These are phyloP conservation scores for Tolypocladium album DNA, from an alignment of 2,329 filamentous ascomycete genomes.

Conservation along the genomic window DNA sequence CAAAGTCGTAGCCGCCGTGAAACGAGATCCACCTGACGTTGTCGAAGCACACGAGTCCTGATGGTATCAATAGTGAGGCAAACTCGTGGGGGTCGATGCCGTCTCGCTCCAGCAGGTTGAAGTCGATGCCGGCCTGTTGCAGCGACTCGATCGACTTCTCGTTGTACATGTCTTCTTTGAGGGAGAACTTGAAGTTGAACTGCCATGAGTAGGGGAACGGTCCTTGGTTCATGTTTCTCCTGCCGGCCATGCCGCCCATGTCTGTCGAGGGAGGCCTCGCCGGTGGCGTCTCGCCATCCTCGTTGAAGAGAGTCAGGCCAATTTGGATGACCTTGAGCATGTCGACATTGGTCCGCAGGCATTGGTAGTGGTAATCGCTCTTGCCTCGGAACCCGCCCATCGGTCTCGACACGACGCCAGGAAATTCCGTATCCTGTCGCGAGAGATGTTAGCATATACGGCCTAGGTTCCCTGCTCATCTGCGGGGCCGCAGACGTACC, in stretches of 20 bases:
- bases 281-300: constrained; percentile 79
- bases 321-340: constrained; percentile 96
- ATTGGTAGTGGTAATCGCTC: constrained; percentile 98
- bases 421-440: constrained; percentile 86
- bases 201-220: constrained; percentile 88
- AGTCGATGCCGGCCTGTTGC: constrained; percentile 86
- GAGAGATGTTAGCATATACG: background rate
- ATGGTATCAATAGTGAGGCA: constrained; percentile 80
- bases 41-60: constrained; percentile 77
- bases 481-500: constrained; percentile 44
- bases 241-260: constrained; percentile 22
- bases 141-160: constrained; percentile 89
- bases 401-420: constrained; percentile 89
- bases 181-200: constrained; percentile 96
- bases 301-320: constrained; percentile 85
- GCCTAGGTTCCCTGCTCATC: background rate
- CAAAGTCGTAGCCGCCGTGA: constrained; percentile 97
- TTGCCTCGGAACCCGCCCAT: constrained; percentile 93
- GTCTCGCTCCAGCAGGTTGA: constrained; percentile 69
- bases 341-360: constrained; percentile 91
- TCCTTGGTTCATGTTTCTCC: constrained; percentile 28
- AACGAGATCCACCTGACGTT: constrained; percentile 95
- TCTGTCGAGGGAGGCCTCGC: constrained; percentile 46
- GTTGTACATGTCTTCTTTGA: constrained; percentile 96
- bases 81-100: constrained; percentile 89